phyloP scores from a whole-genome alignment of 805 yeast species.

The Saccharomycopsis synnaedendra region DNA sequence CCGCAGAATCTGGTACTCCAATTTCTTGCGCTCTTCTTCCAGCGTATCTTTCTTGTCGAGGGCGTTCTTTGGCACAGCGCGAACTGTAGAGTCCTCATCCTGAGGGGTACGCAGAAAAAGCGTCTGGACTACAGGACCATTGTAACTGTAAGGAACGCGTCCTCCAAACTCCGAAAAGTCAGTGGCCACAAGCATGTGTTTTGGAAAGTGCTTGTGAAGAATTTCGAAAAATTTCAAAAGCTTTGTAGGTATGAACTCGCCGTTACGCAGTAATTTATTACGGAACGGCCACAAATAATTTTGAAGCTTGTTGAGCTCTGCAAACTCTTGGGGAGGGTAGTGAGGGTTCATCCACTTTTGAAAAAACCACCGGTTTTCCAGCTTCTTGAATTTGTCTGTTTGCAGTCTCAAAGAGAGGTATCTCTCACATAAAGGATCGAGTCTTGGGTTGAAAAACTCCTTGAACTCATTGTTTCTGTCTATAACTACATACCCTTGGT shows the following conservation, averaged over 20 bases:
- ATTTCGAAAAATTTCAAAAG: slow-evolving; percentile 53
- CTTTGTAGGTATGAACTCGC: slow-evolving; percentile 74
- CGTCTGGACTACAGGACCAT: slow-evolving; percentile 17
- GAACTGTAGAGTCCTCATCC: not conserved
- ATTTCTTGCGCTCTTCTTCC: slow-evolving; percentile 4
- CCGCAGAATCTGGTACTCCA: slow-evolving; percentile 7
- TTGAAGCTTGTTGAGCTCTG: slow-evolving; percentile 28
- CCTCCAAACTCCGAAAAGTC: slow-evolving; percentile 45
- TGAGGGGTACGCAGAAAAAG: slow-evolving; percentile 6
- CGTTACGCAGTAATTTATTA: slow-evolving; percentile 51
- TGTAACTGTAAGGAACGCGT: slow-evolving; percentile 19
- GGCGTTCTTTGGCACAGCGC: slow-evolving; percentile 2
- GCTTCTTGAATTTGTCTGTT: slow-evolving; percentile 21
- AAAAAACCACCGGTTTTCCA: slow-evolving; percentile 17
- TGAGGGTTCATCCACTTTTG: slow-evolving; percentile 22
- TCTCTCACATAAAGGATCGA: slow-evolving; percentile 43
- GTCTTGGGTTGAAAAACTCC: slow-evolving; percentile 55
- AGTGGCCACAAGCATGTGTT: slow-evolving; percentile 61
- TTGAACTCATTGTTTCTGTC: slow-evolving; percentile 66
- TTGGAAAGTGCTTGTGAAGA: slow-evolving; percentile 55
- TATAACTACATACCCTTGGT: slow-evolving; percentile 67
- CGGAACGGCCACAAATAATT: slow-evolving; percentile 53
- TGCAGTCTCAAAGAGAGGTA: slow-evolving; percentile 46
- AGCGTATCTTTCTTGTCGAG: not conserved
- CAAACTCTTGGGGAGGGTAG: slow-evolving; percentile 54